phyloP scores from a whole-genome alignment of 23 red algal species.

The Gracilaria domingensis region DNA sequence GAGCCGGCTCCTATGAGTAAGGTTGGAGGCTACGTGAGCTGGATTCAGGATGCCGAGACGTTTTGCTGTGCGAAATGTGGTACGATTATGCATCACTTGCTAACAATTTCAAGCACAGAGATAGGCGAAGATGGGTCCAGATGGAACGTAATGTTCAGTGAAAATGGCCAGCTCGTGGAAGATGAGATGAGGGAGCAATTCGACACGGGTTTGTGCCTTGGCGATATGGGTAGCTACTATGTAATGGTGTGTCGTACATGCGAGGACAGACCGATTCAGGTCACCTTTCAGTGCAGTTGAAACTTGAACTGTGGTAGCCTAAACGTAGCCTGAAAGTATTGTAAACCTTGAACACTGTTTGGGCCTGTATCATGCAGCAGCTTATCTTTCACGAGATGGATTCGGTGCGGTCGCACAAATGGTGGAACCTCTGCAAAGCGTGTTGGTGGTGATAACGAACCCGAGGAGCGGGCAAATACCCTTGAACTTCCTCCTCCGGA shows the following conservation, averaged over 20 bases:
- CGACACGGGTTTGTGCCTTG: not conserved
- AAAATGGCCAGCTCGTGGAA: not conserved
- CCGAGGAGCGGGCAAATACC: no score
- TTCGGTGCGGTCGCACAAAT: no score
- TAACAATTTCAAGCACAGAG: conserved; percentile 4
- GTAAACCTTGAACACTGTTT: no score
- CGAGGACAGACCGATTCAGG: not conserved
- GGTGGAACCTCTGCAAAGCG: no score
- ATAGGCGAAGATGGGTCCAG: not conserved
- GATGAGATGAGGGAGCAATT: not conserved
- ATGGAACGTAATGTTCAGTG: not conserved
- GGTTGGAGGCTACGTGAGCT: conserved; percentile 1
- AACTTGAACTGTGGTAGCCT: no score
- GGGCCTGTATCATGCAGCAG: no score
- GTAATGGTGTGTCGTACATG: conserved; percentile 29
- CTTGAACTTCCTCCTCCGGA: no score
- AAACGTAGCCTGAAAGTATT: no score
- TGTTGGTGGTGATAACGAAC: no score
- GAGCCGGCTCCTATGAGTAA: not conserved
- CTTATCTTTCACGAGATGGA: no score
- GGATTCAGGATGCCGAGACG: conserved; percentile 7
- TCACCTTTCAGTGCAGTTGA: not conserved
- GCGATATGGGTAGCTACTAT: conserved; percentile 23
- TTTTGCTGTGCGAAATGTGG: not conserved
- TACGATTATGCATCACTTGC: conserved; percentile 9